These are phyloP conservation scores for Periconia sp. DNA, from an alignment of 2,329 filamentous ascomycete species.

Conservation along the genomic window DNA sequence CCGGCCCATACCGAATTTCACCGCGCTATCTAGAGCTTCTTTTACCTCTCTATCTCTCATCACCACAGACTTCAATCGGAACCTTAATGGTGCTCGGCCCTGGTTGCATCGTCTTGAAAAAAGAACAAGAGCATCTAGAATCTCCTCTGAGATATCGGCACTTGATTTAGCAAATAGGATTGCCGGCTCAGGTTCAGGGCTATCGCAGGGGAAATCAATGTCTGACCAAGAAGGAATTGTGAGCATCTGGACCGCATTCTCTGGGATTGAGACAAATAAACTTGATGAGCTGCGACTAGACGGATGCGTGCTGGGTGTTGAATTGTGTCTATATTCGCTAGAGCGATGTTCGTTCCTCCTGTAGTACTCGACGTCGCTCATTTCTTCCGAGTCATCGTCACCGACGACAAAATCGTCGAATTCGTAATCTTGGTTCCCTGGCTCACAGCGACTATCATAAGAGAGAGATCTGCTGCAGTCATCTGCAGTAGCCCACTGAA, in stretches of 20 bases:
- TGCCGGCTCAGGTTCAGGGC: background rate
- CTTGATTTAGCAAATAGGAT: conserved; percentile 3
- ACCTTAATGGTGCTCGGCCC: conserved; percentile 4
- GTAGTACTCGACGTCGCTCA: background rate
- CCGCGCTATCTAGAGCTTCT: conserved; percentile 6
- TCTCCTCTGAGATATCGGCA: conserved; percentile 20
- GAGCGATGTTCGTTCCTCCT: background rate
- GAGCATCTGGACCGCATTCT: background rate
- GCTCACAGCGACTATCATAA: conserved; percentile 14
- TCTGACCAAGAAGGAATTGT: background rate
- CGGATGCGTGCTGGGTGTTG: background rate
- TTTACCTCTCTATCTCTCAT: conserved; percentile 8
- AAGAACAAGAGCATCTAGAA: conserved; percentile 19
- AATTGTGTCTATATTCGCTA: background rate
- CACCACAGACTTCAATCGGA: conserved; percentile 9
- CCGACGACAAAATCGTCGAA: conserved; percentile 19
- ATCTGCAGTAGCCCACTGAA: conserved; percentile 9
- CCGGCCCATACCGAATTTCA: conserved; percentile 5
- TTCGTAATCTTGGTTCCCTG: conserved; percentile 19
- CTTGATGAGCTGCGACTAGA: conserved; percentile 2
- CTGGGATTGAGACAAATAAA: conserved; percentile 7
- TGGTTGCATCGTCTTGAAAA: conserved; percentile 22
- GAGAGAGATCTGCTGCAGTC: conserved; percentile 1
- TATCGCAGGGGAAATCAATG: background rate
- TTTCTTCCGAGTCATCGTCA: too few species aligned